Evolutionary conservation across 2,329 filamentous ascomycete species (phyloP), one percentile per base, ranked within the genome.

Genomic region (Phialophora chinensis): DNA sequence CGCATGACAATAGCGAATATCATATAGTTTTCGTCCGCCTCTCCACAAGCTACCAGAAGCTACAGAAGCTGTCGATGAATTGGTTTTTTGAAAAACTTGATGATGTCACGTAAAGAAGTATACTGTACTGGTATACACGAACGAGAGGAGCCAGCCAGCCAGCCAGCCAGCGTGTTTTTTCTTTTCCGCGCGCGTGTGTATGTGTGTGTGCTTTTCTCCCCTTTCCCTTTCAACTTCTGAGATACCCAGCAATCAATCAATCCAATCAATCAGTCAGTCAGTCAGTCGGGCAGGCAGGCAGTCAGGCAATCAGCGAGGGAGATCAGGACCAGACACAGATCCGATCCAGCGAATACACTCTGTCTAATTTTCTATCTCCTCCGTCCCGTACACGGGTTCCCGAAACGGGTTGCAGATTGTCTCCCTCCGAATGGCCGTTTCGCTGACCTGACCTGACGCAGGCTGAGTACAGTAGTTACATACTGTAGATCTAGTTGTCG

Each of bases 1-100:
- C 66, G 79, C 56, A 82, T 82, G 80, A 81, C 78, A 25, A 81
- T 82, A 66, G 80, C 80, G 14, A 82, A 77, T 69, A 81, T 82
- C 66, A 81, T 81, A 27, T 71, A 67, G 35, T 56, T 27, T 12
- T 31, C 23, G 17, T n/a, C 3, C 0, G 14, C 20, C 20, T 2
- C 20, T 47, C 17, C 29, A 5, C 12, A n/a, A 11, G 20, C 20
- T 31, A 25, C 38, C n/a, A 20, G 35, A 29, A 2, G 59, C 27
- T 27, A 25, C 23, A 25, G 2, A 25, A 27, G 27, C 49, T 27
- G 23, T 35, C 29, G 20, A 50, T 31, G 42, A 52, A 17, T 6
- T 14, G 23, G 20, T 25, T 35, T 35, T 35, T 35, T 12, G 33
- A 44, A 61, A 54, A 4, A 60, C n/a, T 55, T 31, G 11, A 61